Percentiles rank a stretch among this genome's conserved stretches.
Conservation (phyloP, 1,139 yeast species). For the Hyphopichia pseudoburtonii region DNA sequence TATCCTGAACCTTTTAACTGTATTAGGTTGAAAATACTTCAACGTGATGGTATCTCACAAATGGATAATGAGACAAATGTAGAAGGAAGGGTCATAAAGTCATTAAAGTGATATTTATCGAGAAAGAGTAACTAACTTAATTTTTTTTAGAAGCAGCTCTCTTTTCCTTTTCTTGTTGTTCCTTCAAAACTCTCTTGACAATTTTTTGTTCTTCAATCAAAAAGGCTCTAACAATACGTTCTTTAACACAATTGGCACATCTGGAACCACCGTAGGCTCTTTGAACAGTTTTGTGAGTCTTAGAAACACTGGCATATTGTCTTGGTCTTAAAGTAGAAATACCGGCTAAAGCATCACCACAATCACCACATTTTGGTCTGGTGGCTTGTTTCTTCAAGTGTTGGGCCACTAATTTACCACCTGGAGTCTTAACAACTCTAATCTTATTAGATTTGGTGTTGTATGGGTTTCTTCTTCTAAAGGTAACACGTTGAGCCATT, state of each 20-base stretch:
- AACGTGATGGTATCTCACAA: no score
- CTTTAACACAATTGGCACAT: constrained; percentile 98
- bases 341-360: constrained; percentile 92
- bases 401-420: constrained; percentile 97
- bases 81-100: background rate
- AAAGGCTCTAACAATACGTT: constrained; percentile 98
- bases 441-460: constrained; percentile 99
- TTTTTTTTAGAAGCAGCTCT: constrained; percentile 46
- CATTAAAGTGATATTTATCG: no score
- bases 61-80: background rate
- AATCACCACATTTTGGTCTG: constrained; percentile 99
- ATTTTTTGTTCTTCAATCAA: constrained; percentile 99
- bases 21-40: no score
- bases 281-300: constrained; percentile 96
- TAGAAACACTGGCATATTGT: constrained; percentile 90
- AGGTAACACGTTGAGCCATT: constrained; percentile 55
- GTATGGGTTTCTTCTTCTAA: constrained; percentile 63
- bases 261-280: constrained; percentile 99
- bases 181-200: constrained; percentile 98
- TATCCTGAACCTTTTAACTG: no score
- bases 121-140: background rate
- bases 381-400: constrained; percentile 94
- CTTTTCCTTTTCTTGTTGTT: constrained; percentile 84
- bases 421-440: constrained; percentile 99
- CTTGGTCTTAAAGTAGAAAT: constrained; percentile 95